phyloP scores from a whole-genome alignment of 176 grass and related monocot species.

The Calamus simplicifolius region DNA sequence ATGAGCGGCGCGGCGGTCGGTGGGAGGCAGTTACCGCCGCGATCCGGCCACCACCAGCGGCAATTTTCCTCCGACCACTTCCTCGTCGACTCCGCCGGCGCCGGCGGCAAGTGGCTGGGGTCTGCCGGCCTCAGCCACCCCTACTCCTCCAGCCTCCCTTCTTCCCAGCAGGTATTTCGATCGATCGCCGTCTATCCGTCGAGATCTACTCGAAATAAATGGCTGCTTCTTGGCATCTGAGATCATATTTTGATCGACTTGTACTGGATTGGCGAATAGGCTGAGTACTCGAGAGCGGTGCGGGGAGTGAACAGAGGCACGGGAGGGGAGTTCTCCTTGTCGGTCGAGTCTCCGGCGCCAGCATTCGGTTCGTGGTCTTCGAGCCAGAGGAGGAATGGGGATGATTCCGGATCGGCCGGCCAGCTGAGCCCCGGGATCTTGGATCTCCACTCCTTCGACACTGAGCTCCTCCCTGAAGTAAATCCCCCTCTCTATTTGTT shows the following conservation, averaged over 20 bases:
- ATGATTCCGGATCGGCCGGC: constrained; percentile 19
- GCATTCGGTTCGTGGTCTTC: constrained; percentile 29
- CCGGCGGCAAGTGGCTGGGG: constrained; percentile 26
- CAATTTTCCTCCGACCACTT: constrained; percentile 70
- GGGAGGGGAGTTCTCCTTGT: constrained; percentile 61
- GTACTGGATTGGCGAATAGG: background rate
- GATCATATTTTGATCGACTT: no score
- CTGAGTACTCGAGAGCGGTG: constrained; percentile 23
- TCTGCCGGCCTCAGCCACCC: background rate
- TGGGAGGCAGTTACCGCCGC: constrained; percentile 17
- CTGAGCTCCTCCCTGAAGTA: constrained; percentile 89
- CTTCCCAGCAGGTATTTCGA: constrained; percentile 11
- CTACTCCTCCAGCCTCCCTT: background rate
- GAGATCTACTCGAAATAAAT: constrained; percentile 13
- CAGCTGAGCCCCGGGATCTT: constrained; percentile 87
- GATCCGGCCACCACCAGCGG: constrained; percentile 30
- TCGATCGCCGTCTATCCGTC: background rate
- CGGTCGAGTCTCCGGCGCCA: constrained; percentile 67
- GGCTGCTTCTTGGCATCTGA: background rate
- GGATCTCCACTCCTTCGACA: constrained; percentile 89
- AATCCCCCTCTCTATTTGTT: constrained; percentile 5
- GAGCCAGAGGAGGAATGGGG: constrained; percentile 28
- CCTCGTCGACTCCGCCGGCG: constrained; percentile 45
- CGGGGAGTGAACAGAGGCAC: constrained; percentile 42
- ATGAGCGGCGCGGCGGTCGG: constrained; percentile 5